Percentiles rank a stretch among this genome's conserved stretches.
These are phyloP conservation scores for Agastache rugosa DNA, from an alignment of 257 asterid species.

Conservation along the genomic window DNA sequence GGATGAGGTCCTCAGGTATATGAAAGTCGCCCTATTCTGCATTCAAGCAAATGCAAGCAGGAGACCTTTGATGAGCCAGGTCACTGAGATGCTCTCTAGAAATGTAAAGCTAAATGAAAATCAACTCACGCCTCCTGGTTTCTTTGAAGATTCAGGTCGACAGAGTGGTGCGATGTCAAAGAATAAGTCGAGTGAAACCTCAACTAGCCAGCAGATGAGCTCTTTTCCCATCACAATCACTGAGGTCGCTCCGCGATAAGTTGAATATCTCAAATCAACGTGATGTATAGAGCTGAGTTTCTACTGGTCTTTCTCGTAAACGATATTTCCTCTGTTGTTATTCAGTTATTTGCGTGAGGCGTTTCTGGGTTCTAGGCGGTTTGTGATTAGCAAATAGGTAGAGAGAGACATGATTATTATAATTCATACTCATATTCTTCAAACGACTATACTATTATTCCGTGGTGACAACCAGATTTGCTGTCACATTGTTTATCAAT, in stretches of 20 bases:
- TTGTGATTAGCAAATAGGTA: slow-evolving; percentile 10
- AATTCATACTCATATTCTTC: background rate
- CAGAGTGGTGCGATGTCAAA: slow-evolving; percentile 40
- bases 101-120: slow-evolving; percentile 73
- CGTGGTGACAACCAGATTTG: background rate
- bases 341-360: background rate
- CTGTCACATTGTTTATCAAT: background rate
- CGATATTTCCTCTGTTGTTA: slow-evolving; percentile 5
- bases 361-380: background rate
- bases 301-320: background rate
- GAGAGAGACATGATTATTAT: background rate
- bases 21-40: slow-evolving; percentile 92
- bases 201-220: slow-evolving; percentile 62
- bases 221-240: slow-evolving; percentile 61
- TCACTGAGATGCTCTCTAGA: slow-evolving; percentile 73
- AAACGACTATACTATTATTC: slow-evolving; percentile 3
- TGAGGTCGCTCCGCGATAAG: slow-evolving; percentile 69
- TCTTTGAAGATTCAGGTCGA: slow-evolving; percentile 57
- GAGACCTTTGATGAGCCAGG: slow-evolving; percentile 94
- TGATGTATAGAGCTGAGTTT: slow-evolving; percentile 16
- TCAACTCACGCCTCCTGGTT: slow-evolving; percentile 84
- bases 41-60: slow-evolving; percentile 79
- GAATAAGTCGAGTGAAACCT: slow-evolving; percentile 57
- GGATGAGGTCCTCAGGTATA: slow-evolving; percentile 65
- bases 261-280: slow-evolving; percentile 1